phyloP scores from a whole-genome alignment of 495 filamentous ascomycete genomes.

The Neurospora discreta region DNA sequence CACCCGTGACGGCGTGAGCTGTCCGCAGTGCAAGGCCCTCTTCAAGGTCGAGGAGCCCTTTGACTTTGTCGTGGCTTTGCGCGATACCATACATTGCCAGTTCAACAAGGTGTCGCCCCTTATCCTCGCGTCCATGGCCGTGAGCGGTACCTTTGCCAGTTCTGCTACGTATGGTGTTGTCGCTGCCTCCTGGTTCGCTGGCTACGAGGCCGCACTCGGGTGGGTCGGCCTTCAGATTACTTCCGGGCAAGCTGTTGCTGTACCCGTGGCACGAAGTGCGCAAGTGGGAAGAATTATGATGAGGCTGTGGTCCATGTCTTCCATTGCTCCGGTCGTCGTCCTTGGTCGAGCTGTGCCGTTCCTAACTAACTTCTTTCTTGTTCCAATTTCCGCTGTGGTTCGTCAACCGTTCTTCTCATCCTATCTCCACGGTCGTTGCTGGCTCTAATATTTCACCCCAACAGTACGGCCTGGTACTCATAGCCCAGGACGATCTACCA shows the following conservation, averaged over 20 bases:
- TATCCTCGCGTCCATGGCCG: constrained; percentile 43
- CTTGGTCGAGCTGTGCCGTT: constrained; percentile 21
- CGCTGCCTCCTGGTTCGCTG: constrained; percentile 27
- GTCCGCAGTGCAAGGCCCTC: constrained; percentile 78
- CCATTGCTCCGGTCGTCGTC: constrained; percentile 30
- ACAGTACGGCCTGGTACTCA: constrained; percentile 13
- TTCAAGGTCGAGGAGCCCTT: constrained; percentile 64
- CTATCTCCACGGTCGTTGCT: too few relatives aligned
- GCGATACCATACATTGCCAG: constrained; percentile 42
- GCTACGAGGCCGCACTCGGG: constrained; percentile 13
- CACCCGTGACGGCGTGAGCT: constrained; percentile 50
- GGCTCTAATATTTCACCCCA: not conserved
- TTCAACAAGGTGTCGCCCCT: constrained; percentile 48
- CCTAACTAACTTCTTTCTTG: constrained; percentile 16
- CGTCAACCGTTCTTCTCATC: not conserved
- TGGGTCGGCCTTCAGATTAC: constrained; percentile 11
- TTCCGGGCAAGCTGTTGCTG: not conserved
- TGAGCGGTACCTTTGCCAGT: constrained; percentile 38
- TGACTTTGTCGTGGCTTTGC: constrained; percentile 51
- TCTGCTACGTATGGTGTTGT: constrained; percentile 27
- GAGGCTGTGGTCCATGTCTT: constrained; percentile 15
- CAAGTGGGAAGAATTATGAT: not conserved
- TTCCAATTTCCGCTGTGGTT: constrained; percentile 28
- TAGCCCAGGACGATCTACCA: constrained; percentile 15
- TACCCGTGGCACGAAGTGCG: not conserved